These are phyloP conservation scores for Fraxinus velutina DNA, from an alignment of 305 asterid species.

Conservation along the genomic window DNA sequence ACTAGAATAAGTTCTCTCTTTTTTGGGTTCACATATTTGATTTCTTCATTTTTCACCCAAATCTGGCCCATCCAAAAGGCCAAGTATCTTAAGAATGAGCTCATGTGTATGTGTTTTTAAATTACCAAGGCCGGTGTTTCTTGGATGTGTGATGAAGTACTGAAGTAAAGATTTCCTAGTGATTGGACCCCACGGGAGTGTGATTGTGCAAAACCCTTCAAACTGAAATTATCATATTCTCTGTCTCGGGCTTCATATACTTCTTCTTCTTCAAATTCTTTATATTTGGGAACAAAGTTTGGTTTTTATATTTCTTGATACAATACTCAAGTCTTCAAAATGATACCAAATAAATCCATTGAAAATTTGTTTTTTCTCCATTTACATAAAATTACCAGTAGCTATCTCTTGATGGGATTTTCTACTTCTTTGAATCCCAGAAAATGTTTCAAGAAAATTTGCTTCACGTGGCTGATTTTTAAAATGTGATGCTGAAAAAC, in stretches of 20 bases:
- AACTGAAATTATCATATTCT: constrained; percentile 55
- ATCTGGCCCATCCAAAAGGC: constrained; percentile 52
- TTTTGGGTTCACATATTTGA: no score
- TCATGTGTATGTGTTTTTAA: constrained; percentile 64
- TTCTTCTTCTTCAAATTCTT: constrained; percentile 24
- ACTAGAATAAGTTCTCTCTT: no score
- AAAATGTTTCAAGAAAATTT: no score
- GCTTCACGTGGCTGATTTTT: no score
- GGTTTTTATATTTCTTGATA: constrained; percentile 11
- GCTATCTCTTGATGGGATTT: no score
- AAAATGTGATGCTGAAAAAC: no score
- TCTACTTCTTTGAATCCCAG: no score
- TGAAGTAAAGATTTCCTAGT: constrained; percentile 72
- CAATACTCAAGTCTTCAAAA: no score
- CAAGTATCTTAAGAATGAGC: constrained; percentile 72
- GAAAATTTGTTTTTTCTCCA: no score
- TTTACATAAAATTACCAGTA: no score
- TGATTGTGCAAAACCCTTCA: constrained; percentile 56
- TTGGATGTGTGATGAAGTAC: constrained; percentile 52
- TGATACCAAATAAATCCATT: no score
- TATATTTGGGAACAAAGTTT: constrained; percentile 27
- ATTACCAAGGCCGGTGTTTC: constrained; percentile 76
- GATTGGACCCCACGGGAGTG: constrained; percentile 78
- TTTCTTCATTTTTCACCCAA: constrained; percentile 34
- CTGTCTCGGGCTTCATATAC: constrained; percentile 27